Conservation (phyloP, 805 yeast genomes). For the Zygotorulaspora sp. region DNA sequence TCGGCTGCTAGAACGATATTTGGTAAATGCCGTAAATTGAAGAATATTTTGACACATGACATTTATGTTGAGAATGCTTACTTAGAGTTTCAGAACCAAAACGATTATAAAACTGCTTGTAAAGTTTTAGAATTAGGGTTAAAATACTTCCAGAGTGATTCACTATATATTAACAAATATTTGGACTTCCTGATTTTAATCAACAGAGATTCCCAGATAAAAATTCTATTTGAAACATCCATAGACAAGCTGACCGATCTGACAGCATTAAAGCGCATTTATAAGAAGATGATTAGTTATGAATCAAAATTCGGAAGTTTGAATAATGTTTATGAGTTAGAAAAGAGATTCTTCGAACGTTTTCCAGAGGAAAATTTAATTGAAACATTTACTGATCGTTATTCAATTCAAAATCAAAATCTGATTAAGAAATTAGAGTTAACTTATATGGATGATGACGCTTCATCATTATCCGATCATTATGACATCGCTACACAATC, state of each 20-base stretch:
- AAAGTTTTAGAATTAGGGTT: slow-evolving; percentile 78
- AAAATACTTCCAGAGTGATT: slow-evolving; percentile 49
- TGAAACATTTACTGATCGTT: slow-evolving; percentile 37
- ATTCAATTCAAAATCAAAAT: slow-evolving; percentile 35
- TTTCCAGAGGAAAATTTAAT: slow-evolving; percentile 56
- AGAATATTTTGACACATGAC: slow-evolving; percentile 56
- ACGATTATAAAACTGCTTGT: slow-evolving; percentile 61
- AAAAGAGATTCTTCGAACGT: slow-evolving; percentile 56
- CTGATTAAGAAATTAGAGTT: slow-evolving; percentile 32
- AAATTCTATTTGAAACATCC: slow-evolving; percentile 77
- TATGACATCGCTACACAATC: slow-evolving; percentile 10
- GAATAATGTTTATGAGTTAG: slow-evolving; percentile 60
- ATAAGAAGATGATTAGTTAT: slow-evolving; percentile 56
- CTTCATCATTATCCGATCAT: slow-evolving; percentile 9
- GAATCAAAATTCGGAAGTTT: slow-evolving; percentile 70
- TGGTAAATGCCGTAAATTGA: slow-evolving; percentile 61
- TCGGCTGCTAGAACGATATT: slow-evolving; percentile 71
- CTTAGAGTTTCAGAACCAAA: slow-evolving; percentile 66
- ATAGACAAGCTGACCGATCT: slow-evolving; percentile 43
- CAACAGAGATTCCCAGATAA: slow-evolving; percentile 68
- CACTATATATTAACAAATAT: slow-evolving; percentile 62
- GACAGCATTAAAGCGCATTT: slow-evolving; percentile 43
- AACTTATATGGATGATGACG: slow-evolving; percentile 33
- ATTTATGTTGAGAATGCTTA: slow-evolving; percentile 77
- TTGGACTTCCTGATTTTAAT: slow-evolving; percentile 63